Conservation (phyloP, 106 monocot genomes). For the Narthecium ossifragum region DNA sequence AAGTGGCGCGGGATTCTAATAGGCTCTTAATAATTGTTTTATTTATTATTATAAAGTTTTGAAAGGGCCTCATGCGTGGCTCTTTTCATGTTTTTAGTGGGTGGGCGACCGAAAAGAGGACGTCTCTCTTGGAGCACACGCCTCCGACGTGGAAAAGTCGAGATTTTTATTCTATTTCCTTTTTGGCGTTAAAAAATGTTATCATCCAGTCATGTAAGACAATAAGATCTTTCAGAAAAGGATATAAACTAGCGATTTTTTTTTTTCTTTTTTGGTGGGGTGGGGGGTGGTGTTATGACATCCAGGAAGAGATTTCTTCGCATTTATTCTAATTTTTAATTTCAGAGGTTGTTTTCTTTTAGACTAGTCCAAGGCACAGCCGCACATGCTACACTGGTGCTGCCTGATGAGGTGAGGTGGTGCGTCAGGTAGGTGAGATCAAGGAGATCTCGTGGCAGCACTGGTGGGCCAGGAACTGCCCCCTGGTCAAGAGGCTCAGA, state of each 20-base stretch:
- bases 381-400: too few species aligned
- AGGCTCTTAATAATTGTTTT: not conserved
- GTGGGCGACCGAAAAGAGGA: not conserved
- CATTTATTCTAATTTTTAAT: too few species aligned
- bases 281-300: not conserved
- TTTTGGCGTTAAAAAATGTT: not conserved
- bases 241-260: not conserved
- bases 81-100: not conserved
- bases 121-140: constrained; percentile 3
- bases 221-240: too few species aligned
- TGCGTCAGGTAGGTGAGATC: too few species aligned
- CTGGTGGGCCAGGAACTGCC: too few species aligned
- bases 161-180: not conserved
- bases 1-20: not conserved
- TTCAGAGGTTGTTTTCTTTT: too few species aligned
- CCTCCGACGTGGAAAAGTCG: constrained; percentile 12
- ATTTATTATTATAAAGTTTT: constrained; percentile 1
- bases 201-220: not conserved
- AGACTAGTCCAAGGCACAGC: too few species aligned
- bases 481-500: too few species aligned
- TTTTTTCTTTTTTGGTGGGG: not conserved
- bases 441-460: too few species aligned
- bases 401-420: too few species aligned
- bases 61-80: too few species aligned
- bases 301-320: too few species aligned